Evolutionary conservation across 73 alveolate species (phyloP), one percentile per base, ranked within the genome.

Genomic region (Uronychia setigera): DNA sequence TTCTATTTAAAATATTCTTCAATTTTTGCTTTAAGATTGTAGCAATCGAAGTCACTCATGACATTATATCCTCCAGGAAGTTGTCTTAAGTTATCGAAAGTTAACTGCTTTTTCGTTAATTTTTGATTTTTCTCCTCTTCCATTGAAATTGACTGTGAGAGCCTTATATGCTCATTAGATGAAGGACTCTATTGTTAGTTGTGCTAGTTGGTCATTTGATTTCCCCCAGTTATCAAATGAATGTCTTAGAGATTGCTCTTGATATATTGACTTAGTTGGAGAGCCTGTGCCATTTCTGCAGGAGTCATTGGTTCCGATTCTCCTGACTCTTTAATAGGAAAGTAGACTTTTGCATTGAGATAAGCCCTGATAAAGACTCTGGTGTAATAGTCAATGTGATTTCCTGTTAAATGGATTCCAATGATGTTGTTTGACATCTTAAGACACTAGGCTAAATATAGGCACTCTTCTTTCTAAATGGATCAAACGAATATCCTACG

Each of bases 291-390:
- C n/a, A 46, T 5, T 19, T 46, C 67, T 46, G 67, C 67, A 19
- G 5, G 67, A 5, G 67, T 46, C 67, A 46, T 46, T 46, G 5
- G 5, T 46, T 46, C 67, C n/a, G 5, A 11, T 11, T 46, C 67
- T n/a, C n/a, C n/a, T 46, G 5, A 19, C 19, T 46, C n/a, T 19
- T 46, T 46, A 19, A 19, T 27, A 1, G 89, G 94, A 32, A 27
- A 81, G 26, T 82, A n/a, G 60, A 81, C 94, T 29, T 67, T 81
- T 5, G 94, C 94, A 74, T 88, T 81, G 33, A 88, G 80, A 74
- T 81, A 87, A 1, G 94, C 79, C 33, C 94, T 60, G 31, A 88
- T 59, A 83, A 75, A 88, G 11, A 88, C 74, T 74, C 94, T 81
- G 59, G 85, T 34, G 59, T 88, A 88, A 27, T 88, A 82, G 31